These are phyloP conservation scores for Gracilaria gracilis DNA, from an alignment of 23 red algal species.

Conservation along the genomic window DNA sequence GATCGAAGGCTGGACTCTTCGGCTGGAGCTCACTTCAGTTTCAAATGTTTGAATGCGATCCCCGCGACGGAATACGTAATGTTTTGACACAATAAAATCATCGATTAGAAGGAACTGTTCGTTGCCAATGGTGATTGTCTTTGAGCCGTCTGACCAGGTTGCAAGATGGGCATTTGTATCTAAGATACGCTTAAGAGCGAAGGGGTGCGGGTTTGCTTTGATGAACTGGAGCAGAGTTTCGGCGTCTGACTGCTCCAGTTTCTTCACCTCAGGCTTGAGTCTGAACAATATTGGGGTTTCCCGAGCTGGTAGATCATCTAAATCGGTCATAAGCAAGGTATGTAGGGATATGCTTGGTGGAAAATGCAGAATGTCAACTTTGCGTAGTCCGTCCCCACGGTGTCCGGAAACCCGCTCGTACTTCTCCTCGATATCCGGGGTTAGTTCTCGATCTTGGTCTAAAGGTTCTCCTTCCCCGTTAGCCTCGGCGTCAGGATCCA, in stretches of 20 bases:
- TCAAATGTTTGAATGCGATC: slow-evolving; percentile 64
- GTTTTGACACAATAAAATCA: slow-evolving; percentile 50
- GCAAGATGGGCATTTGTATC: slow-evolving; percentile 65
- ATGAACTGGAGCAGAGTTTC: slow-evolving; percentile 39
- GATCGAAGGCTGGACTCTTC: slow-evolving; percentile 50
- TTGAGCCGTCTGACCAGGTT: slow-evolving; percentile 73
- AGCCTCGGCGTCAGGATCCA: not conserved
- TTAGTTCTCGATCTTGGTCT: not conserved
- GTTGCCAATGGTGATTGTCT: slow-evolving; percentile 57
- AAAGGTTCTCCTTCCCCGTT: not conserved
- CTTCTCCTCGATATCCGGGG: slow-evolving; percentile 14
- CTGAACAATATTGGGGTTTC: slow-evolving; percentile 59
- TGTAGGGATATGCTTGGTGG: slow-evolving; percentile 52
- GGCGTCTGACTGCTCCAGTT: not conserved
- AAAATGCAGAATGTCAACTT: slow-evolving; percentile 66
- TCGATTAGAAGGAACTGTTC: slow-evolving; percentile 69
- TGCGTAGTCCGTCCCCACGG: not conserved
- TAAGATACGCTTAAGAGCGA: slow-evolving; percentile 23
- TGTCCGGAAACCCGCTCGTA: slow-evolving; percentile 7
- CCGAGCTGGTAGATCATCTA: slow-evolving; percentile 22
- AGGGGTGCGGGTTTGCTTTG: slow-evolving; percentile 28
- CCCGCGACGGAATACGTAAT: slow-evolving; percentile 62
- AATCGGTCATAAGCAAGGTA: slow-evolving; percentile 27
- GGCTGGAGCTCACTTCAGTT: slow-evolving; percentile 16
- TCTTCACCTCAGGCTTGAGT: slow-evolving; percentile 27